Conservation (phyloP, 306 rosid genomes). For the Glycine latifolia region DNA sequence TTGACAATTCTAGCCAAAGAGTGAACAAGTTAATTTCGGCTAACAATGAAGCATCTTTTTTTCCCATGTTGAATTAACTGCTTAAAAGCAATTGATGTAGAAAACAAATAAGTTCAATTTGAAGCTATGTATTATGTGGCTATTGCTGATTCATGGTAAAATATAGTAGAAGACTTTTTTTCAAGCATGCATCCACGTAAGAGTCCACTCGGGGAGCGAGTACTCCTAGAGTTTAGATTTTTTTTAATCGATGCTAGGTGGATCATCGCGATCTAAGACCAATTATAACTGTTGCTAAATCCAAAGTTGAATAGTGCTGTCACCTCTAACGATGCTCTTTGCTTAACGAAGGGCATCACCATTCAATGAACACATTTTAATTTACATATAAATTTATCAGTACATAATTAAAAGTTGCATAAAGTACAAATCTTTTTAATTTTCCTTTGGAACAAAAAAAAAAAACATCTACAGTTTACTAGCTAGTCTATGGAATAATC, state of each 20-base stretch:
- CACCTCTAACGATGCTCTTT: slow-evolving; percentile 12
- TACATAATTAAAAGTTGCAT: neutral
- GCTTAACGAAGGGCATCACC: neutral
- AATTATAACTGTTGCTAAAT: slow-evolving; percentile 35
- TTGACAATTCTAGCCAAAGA: neutral
- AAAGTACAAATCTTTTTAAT: neutral
- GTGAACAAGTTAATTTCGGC: neutral
- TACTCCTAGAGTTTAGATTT: slow-evolving; percentile 46
- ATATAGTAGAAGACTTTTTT: slow-evolving; percentile 8
- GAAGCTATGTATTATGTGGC: neutral
- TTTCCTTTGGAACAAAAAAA: neutral
- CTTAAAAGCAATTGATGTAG: neutral
- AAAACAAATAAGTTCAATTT: neutral
- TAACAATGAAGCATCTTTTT: neutral
- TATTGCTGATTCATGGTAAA: neutral
- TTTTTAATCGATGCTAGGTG: slow-evolving; percentile 59
- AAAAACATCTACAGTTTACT: neutral
- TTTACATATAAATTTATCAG: neutral
- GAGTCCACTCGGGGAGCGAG: slow-evolving; percentile 48
- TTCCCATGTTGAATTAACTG: neutral
- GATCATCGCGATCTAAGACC: slow-evolving; percentile 41
- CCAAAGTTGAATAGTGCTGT: slow-evolving; percentile 25
- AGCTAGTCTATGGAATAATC: slow-evolving; percentile 1
- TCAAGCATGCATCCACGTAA: slow-evolving; percentile 34
- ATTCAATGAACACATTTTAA: neutral